Evolutionary conservation across 805 yeast species (phyloP), one percentile per base, ranked within the genome.

Genomic region (Starmera dryadoides): DNA sequence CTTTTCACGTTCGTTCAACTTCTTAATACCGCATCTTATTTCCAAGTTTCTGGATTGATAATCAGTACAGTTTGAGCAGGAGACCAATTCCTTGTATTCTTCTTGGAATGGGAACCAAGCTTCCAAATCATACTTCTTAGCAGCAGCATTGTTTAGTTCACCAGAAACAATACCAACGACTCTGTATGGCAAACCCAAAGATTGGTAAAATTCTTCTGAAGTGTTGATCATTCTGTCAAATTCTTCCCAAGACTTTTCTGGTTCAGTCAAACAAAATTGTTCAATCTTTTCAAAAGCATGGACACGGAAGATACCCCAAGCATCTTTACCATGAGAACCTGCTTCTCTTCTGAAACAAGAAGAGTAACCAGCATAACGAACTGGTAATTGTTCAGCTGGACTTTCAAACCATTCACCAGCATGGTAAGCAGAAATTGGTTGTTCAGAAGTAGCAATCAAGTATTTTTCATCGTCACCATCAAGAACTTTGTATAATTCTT

Each of bases 51-150:
- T 85, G 39, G 98, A 86, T 74, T 93, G 98, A 69, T 93, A 93
- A 70, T 93, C 98, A 44, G 98, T 93, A 79, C 98, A 93, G 77
- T 93, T 93, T 43, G 98, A 91, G 73, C 98, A 91, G 16, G 96
- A 87, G 41, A 93, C 98, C 57, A 93, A 79, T 72, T 93, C 98
- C 71, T 93, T 93, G 73, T 86, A 93, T 69, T 93, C 98, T 64
- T 88, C 77, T 75, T 93, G 98, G 86, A 75, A 93, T 60, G 98
- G 98, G 94, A 93, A 93, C 98, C 98, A 93, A 37, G 98, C 98
- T 74, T 93, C 98, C 60, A 93, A 77, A 71, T 93, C 98, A 71
- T 83, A 93, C 68, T 93, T 93, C 75, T 93, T 93, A 50, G 98
- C 98, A 46, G 98, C 98, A 39, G 98, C 97, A 56, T 93, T 93